phyloP scores from a whole-genome alignment of 352 stramenopile genomes.

The Pythium dissimile region DNA sequence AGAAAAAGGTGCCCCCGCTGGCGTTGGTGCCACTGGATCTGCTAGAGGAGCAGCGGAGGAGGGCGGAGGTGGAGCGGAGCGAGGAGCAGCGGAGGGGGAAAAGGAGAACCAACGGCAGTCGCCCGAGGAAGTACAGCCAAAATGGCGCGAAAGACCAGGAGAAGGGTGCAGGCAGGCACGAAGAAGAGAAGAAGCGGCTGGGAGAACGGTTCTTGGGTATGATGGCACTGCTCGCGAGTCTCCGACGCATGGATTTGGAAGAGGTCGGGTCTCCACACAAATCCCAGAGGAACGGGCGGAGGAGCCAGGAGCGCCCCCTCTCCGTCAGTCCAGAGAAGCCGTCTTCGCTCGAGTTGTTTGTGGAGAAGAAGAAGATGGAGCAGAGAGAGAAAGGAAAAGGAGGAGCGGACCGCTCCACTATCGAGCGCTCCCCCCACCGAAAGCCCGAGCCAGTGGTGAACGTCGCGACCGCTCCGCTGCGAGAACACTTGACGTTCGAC shows the following conservation, averaged over 20 bases:
- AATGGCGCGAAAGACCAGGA: neutral
- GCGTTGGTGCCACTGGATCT: slow-evolving; percentile 46
- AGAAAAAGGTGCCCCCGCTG: slow-evolving; percentile 37
- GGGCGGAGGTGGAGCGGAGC: neutral
- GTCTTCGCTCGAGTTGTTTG: neutral
- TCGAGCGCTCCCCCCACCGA: slow-evolving; percentile 8
- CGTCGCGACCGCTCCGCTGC: slow-evolving; percentile 33
- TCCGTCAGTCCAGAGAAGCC: neutral
- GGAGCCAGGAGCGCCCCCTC: neutral
- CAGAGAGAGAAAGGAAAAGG: neutral
- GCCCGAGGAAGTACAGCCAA: neutral
- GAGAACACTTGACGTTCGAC: slow-evolving; percentile 52
- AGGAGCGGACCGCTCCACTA: neutral
- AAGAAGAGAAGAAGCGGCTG: slow-evolving; percentile 32
- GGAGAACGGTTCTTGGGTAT: slow-evolving; percentile 55
- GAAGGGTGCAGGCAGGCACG: neutral
- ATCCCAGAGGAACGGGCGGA: neutral
- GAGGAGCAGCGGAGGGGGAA: neutral
- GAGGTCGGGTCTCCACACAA: neutral
- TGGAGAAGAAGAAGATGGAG: slow-evolving; percentile 1
- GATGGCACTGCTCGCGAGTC: slow-evolving; percentile 48
- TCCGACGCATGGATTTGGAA: slow-evolving; percentile 26
- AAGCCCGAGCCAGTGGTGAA: slow-evolving; percentile 28
- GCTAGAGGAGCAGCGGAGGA: slow-evolving; percentile 16
- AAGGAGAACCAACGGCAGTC: neutral